phyloP scores from a whole-genome alignment of 1,139 yeast genomes.

The Yamadazyma songkhlaensis region DNA sequence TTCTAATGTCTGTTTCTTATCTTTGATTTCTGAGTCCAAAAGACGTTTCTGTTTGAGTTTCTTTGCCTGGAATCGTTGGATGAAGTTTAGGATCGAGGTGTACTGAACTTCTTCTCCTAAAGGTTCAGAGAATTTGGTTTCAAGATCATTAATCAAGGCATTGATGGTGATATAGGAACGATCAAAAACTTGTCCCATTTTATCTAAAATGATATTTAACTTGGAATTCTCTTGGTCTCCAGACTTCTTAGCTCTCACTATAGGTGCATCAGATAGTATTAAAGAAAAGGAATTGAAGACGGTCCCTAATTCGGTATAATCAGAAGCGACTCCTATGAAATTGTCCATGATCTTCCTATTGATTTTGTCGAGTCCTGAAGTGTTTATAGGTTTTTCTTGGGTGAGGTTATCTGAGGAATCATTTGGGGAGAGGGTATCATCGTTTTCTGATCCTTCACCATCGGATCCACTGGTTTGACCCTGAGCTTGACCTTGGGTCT shows the following conservation, averaged over 20 bases:
- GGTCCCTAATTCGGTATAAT: slow-evolving; percentile 68
- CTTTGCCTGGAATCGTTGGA: slow-evolving; percentile 66
- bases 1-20: slow-evolving; percentile 42
- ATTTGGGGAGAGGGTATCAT: slow-evolving; percentile 11
- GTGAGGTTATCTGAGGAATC: slow-evolving; percentile 11
- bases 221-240: slow-evolving; percentile 28
- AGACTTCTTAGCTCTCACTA: slow-evolving; percentile 18
- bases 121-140: slow-evolving; percentile 79
- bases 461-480: slow-evolving; percentile 1
- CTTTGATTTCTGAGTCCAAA: slow-evolving; percentile 52
- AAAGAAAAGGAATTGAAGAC: slow-evolving; percentile 72
- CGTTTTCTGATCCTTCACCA: not conserved
- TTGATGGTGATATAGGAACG: slow-evolving; percentile 66
- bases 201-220: slow-evolving; percentile 50
- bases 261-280: slow-evolving; percentile 46
- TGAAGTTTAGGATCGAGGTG: slow-evolving; percentile 62
- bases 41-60: slow-evolving; percentile 67
- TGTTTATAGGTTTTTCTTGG: slow-evolving; percentile 20
- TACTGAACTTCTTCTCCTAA: slow-evolving; percentile 79
- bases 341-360: slow-evolving; percentile 65
- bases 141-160: slow-evolving; percentile 63
- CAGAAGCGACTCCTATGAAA: slow-evolving; percentile 61
- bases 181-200: slow-evolving; percentile 79
- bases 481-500: too few species aligned
- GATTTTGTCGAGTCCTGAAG: slow-evolving; percentile 58